Percentiles rank a stretch among this genome's conserved stretches.
Conservation (phyloP, 345 rosid species). For the Luvunga scandens region DNA sequence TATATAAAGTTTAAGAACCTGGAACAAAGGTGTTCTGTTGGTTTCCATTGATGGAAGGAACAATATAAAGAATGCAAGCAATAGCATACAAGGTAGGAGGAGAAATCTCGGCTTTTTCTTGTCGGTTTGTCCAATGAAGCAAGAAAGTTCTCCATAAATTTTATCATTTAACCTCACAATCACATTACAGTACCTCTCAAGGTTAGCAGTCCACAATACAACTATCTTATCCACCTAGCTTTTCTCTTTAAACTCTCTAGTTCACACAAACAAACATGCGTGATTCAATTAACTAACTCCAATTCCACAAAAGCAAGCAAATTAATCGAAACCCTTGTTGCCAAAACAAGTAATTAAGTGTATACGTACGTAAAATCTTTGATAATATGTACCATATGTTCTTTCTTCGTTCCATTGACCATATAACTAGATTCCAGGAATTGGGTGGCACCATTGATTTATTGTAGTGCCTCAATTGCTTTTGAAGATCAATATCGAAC, state of each 20-base stretch:
- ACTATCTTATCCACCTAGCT: background rate
- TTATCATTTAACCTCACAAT: too few relatives aligned
- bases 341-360: background rate
- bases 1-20: too few relatives aligned
- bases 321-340: background rate
- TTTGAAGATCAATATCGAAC: conserved; percentile 85
- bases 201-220: conserved; percentile 72
- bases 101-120: conserved; percentile 73
- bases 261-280: background rate
- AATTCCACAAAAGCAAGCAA: background rate
- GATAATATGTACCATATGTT: conserved; percentile 71
- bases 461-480: conserved; percentile 91
- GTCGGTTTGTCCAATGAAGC: too few relatives aligned
- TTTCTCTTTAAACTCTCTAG: background rate
- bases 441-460: conserved; percentile 73
- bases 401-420: conserved; percentile 81
- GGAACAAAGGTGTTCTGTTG: conserved; percentile 99
- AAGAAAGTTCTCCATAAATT: too few relatives aligned
- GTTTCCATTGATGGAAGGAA: conserved; percentile 96
- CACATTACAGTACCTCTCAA: too few relatives aligned
- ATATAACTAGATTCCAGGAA: conserved; percentile 67
- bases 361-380: conserved; percentile 70
- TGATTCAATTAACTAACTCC: background rate
- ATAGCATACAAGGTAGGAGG: conserved; percentile 86
- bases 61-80: conserved; percentile 76